Evolutionary conservation across 2,329 filamentous ascomycete genomes (phyloP).

Genomic region (Bipolaris bicolor): DNA sequence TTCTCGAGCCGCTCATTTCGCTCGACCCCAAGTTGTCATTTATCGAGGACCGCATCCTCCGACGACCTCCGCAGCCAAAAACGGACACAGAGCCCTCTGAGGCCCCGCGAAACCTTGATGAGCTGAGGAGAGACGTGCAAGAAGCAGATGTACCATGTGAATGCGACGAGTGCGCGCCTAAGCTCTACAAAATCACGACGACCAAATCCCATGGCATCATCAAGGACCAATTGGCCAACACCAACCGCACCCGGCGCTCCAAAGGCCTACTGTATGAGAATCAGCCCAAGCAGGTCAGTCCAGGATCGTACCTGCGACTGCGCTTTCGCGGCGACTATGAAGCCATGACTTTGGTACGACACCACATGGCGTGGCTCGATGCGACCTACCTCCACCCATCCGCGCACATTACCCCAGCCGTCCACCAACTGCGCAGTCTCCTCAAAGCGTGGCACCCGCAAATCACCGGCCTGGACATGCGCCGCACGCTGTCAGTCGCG

Average conservation of each 20-base stretch:
- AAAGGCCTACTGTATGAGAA: not conserved
- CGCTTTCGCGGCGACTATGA: constrained; percentile 25
- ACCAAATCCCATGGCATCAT: constrained; percentile 18
- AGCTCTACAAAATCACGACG: constrained; percentile 17
- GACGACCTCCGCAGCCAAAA: constrained; percentile 4
- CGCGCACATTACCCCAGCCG: not conserved
- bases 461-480: constrained; percentile 13
- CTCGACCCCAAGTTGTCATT: constrained; percentile 23
- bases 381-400: constrained; percentile 17
- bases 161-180: constrained; percentile 23
- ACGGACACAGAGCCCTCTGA: not conserved
- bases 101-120: constrained; percentile 6
- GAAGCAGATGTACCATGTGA: constrained; percentile 12
- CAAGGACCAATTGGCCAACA: not conserved
- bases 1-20: constrained; percentile 21
- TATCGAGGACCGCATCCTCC: constrained; percentile 23
- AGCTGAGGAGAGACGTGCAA: constrained; percentile 10
- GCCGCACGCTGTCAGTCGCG: constrained; percentile 9
- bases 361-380: constrained; percentile 23
- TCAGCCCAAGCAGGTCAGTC: not conserved
- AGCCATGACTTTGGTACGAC: constrained; percentile 22
- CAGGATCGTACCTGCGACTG: constrained; percentile 7
- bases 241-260: not conserved
- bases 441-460: constrained; percentile 17
- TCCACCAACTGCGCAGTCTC: constrained; percentile 15